Conservation (phyloP, 2,329 filamentous ascomycete species). For the Gnomoniopsis smithogilvyi region DNA sequence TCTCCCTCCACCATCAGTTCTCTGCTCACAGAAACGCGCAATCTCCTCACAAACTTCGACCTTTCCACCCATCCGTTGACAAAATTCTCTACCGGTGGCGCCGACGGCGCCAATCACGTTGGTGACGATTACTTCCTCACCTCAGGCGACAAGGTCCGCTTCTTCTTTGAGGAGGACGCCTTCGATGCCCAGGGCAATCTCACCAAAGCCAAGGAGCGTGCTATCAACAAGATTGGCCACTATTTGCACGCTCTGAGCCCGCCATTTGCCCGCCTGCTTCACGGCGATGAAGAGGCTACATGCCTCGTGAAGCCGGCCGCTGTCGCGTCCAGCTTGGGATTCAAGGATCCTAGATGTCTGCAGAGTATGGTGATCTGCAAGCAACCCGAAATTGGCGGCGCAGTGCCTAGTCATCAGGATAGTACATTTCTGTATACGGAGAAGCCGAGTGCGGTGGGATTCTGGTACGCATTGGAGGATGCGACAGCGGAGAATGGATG, state of each 20-base stretch:
- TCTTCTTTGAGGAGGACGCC: slow-evolving; percentile 97
- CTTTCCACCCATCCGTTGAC: slow-evolving; percentile 89
- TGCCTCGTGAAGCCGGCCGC: slow-evolving; percentile 45
- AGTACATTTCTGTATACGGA: slow-evolving; percentile 89
- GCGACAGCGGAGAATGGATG: slow-evolving; percentile 84
- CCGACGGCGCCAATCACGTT: slow-evolving; percentile 66
- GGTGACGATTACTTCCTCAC: slow-evolving; percentile 92
- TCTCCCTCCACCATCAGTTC: slow-evolving; percentile 59
- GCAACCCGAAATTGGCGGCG: slow-evolving; percentile 91
- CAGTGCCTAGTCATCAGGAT: slow-evolving; percentile 89
- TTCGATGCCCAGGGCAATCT: slow-evolving; percentile 66
- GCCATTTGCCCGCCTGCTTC: slow-evolving; percentile 59
- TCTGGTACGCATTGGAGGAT: slow-evolving; percentile 97
- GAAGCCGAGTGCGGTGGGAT: slow-evolving; percentile 85
- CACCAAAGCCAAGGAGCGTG: slow-evolving; percentile 72
- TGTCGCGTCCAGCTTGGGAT: slow-evolving; percentile 70
- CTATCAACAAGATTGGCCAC: slow-evolving; percentile 89
- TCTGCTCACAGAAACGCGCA: slow-evolving; percentile 72
- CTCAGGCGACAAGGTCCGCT: slow-evolving; percentile 87
- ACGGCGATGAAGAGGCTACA: slow-evolving; percentile 41
- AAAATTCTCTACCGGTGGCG: slow-evolving; percentile 82
- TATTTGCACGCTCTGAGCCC: slow-evolving; percentile 67
- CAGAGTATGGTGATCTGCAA: slow-evolving; percentile 99
- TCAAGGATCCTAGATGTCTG: slow-evolving; percentile 70
- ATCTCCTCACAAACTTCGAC: slow-evolving; percentile 71